Conservation (phyloP, 2,329 filamentous ascomycete species). For the Balansia obtecta region DNA sequence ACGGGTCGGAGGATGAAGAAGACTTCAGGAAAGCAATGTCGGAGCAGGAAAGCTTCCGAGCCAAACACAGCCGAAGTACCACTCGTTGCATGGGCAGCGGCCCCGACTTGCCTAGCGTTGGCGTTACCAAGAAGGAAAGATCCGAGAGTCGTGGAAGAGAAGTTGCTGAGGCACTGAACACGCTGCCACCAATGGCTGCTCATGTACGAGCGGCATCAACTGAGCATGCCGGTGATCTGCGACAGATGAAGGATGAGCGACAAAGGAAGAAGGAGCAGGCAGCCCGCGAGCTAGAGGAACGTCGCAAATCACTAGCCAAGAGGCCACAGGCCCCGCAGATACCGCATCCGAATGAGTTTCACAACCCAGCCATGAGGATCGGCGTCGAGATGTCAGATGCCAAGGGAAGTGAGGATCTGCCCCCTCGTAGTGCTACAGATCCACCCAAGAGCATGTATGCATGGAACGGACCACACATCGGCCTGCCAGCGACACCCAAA, state of each 20-base stretch:
- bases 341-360: conserved; percentile 53
- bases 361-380: conserved; percentile 13
- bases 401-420: conserved; percentile 29
- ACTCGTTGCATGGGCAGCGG: conserved; percentile 22
- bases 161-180: conserved; percentile 18
- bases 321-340: conserved; percentile 71
- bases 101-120: conserved; percentile 21
- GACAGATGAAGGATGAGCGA: conserved; percentile 44
- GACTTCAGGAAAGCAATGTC: conserved; percentile 41
- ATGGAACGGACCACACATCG: conserved; percentile 43
- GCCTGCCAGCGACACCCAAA: conserved; percentile 81
- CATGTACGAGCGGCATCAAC: conserved; percentile 27
- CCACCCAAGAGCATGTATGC: conserved; percentile 41
- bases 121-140: conserved; percentile 21
- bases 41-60: conserved; percentile 43
- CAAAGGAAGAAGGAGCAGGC: conserved; percentile 60
- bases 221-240: conserved; percentile 41
- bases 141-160: conserved; percentile 27
- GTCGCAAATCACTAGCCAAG: conserved; percentile 70
- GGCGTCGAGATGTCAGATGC: conserved; percentile 32
- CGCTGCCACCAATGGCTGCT: conserved; percentile 17
- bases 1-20: conserved; percentile 51
- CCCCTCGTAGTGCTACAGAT: conserved; percentile 53
- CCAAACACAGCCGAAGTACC: conserved; percentile 39
- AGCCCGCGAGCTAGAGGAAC: conserved; percentile 77